Conservation (phyloP, 495 filamentous ascomycete species). For the Aspergillus cristatus region DNA sequence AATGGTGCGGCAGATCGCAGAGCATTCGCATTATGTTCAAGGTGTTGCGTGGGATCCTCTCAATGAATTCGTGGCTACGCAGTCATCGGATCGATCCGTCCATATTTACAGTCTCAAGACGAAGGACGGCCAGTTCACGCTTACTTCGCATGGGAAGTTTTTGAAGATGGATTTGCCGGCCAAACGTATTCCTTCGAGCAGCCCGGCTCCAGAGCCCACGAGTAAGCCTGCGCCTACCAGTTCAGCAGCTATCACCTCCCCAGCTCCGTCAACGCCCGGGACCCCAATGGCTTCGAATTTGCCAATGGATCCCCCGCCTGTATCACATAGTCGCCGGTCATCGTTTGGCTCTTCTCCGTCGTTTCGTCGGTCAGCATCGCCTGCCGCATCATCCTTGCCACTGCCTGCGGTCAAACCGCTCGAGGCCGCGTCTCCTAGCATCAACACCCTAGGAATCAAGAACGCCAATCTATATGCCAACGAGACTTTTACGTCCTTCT, state of each 20-base stretch:
- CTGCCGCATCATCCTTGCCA: constrained; percentile 83
- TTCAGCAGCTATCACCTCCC: constrained; percentile 61
- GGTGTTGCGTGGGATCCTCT: constrained; percentile 97
- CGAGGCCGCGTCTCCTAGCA: constrained; percentile 69
- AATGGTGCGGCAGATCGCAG: constrained; percentile 91
- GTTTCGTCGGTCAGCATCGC: constrained; percentile 80
- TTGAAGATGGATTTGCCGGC: constrained; percentile 86
- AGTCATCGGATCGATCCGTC: constrained; percentile 94
- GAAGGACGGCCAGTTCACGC: constrained; percentile 90
- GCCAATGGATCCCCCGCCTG: constrained; percentile 93
- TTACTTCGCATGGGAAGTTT: constrained; percentile 66
- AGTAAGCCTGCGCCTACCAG: constrained; percentile 49
- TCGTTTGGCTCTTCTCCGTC: constrained; percentile 89
- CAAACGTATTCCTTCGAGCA: constrained; percentile 82
- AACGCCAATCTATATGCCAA: constrained; percentile 94
- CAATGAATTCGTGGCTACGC: constrained; percentile 96
- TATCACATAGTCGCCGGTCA: constrained; percentile 85
- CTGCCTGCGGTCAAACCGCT: constrained; percentile 95
- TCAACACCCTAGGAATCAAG: constrained; percentile 55
- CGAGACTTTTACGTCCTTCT: constrained; percentile 95
- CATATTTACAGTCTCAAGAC: constrained; percentile 95
- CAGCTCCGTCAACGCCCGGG: constrained; percentile 85
- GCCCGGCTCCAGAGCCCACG: constrained; percentile 76
- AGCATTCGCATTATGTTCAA: constrained; percentile 98
- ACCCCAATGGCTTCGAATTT: constrained; percentile 82